Percentiles rank a stretch among this genome's conserved stretches.
Conservation (phyloP, 495 filamentous ascomycete species). For the Podospora pseudocomata region DNA sequence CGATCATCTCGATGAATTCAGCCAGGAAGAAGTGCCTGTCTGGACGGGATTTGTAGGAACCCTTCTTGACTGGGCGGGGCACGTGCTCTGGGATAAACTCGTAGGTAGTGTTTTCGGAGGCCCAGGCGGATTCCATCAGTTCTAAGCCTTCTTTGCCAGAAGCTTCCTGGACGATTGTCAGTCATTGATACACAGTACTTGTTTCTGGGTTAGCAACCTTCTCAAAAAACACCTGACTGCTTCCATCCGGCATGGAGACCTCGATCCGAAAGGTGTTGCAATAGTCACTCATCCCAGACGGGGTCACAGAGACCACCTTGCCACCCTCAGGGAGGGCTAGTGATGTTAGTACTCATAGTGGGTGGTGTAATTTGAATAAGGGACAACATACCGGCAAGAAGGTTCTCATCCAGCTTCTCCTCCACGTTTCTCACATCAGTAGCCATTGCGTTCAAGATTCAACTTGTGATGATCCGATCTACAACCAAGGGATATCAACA, state of each 20-base stretch:
- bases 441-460: slow-evolving; percentile 13
- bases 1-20: slow-evolving; percentile 26
- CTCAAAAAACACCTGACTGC: slow-evolving; percentile 20
- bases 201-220: slow-evolving; percentile 5
- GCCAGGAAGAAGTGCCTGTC: slow-evolving; percentile 27
- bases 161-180: slow-evolving; percentile 7
- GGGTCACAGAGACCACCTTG: slow-evolving; percentile 21
- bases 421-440: slow-evolving; percentile 19
- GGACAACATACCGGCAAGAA: slow-evolving; percentile 16
- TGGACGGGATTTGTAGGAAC: slow-evolving; percentile 20
- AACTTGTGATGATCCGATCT: slow-evolving; percentile 1
- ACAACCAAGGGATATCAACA: slow-evolving; percentile 8
- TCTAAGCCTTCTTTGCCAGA: slow-evolving; percentile 13
- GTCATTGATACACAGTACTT: neutral
- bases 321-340: slow-evolving; percentile 19
- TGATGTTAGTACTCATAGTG: neutral
- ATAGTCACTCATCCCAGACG: slow-evolving; percentile 23
- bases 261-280: slow-evolving; percentile 24
- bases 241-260: slow-evolving; percentile 22
- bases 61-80: slow-evolving; percentile 22
- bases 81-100: slow-evolving; percentile 26
- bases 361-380: neutral
- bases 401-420: slow-evolving; percentile 18
- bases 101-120: slow-evolving; percentile 21
- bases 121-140: slow-evolving; percentile 16